Conservation (phyloP, 257 asterid genomes). For the Vinca minor region DNA sequence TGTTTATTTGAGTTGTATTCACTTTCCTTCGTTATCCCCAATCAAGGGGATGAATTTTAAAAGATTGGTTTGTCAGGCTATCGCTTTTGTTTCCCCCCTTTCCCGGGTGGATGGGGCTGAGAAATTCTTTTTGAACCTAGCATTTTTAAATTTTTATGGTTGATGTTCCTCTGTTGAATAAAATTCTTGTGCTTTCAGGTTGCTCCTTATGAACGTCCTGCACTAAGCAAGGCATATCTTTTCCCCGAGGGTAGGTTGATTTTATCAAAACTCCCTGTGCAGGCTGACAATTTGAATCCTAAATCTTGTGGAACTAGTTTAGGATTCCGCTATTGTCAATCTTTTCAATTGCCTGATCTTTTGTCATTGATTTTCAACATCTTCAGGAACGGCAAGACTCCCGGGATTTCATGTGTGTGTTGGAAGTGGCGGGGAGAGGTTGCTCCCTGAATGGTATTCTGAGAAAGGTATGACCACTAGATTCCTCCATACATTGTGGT, state of each 20-base stretch:
- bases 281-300: not conserved
- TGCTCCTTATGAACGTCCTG: slow-evolving; percentile 99
- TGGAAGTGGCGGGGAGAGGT: slow-evolving; percentile 99
- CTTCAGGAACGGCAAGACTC: slow-evolving; percentile 85
- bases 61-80: not conserved
- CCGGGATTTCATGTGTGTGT: slow-evolving; percentile 92
- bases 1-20: not conserved
- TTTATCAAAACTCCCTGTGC: not conserved
- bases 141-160: too few species aligned
- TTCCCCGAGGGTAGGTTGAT: slow-evolving; percentile 79
- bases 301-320: not conserved
- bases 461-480: slow-evolving; percentile 56
- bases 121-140: too few species aligned
- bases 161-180: slow-evolving; percentile 7
- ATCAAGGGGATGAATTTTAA: not conserved
- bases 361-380: slow-evolving; percentile 3
- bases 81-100: not conserved
- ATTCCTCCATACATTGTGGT: not conserved
- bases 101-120: too few species aligned
- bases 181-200: slow-evolving; percentile 41
- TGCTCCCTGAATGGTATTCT: slow-evolving; percentile 88
- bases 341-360: not conserved
- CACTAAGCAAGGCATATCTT: slow-evolving; percentile 89
- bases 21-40: not conserved
- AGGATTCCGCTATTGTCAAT: not conserved